Evolutionary conservation across 1,284 basidiomycete genomes (phyloP), one percentile per base, ranked within the genome.

Genomic region (Malassezia globosa): DNA sequence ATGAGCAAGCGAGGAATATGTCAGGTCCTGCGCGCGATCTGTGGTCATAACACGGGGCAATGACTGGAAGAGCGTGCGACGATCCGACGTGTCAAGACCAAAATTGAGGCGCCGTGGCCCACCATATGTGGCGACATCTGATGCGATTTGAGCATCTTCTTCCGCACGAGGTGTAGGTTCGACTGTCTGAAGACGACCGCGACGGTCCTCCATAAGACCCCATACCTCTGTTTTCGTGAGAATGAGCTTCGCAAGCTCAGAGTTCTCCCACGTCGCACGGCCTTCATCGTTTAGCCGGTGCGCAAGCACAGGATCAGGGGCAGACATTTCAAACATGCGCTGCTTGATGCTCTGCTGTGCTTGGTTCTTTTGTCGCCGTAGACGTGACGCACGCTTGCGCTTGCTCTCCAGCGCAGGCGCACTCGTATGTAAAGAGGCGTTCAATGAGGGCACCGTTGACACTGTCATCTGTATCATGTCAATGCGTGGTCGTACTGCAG

Each of bases 261-360:
- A 57, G 10, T 51, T 36, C 26, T 54, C 38, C 72, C 55, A 72
- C 13, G 48, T 56, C 41, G 39, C 54, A n/a, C 58, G 37, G 44
- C 62, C 73, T 25, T 52, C 64, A 1, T 63, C 64, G 45, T 66
- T 63, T 84, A 72, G 51, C 79, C 73, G 63, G 38, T 69, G 62
- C 2, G 86, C 86, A 1, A 87, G 79, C 6, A 88, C 77, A 43
- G 82, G 78, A 59, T 83, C 82, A 11, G 85, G 81, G 42, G 64
- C 59, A 16, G 67, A 55, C 5, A 75, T 73, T 0, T 76, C 74
- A 4, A 67, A 55, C 46, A 72, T 59, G 14, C 59, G 59, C 27
- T 55, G 48, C 42, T 64, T 70, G 50, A 70, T 60, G 14, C 63
- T 60, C 23, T 63, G 58, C 37, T 60, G 58, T 27, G 64, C 63